phyloP scores from a whole-genome alignment of 805 yeast genomes.

The Torulaspora microellipsoides region DNA sequence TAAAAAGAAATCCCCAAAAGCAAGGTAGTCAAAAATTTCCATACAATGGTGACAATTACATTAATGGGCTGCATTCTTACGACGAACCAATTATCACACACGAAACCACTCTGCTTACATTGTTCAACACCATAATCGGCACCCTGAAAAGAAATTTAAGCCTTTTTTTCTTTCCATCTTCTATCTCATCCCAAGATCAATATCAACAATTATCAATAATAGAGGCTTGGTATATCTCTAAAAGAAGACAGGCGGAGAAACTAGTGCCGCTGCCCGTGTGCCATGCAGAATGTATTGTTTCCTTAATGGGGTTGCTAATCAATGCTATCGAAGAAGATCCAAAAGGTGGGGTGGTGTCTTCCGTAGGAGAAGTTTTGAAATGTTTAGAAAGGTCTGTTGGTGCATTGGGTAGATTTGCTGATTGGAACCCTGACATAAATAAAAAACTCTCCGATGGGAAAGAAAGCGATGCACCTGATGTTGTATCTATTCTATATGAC shows the following conservation, averaged over 20 bases:
- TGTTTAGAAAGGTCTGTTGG: constrained; percentile 57
- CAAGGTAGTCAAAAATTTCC: constrained; percentile 4
- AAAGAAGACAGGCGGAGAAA: constrained; percentile 51
- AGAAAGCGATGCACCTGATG: constrained; percentile 31
- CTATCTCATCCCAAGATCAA: constrained; percentile 10
- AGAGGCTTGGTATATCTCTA: constrained; percentile 29
- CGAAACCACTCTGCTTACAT: constrained; percentile 21
- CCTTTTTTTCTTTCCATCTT: constrained; percentile 28
- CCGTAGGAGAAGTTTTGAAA: constrained; percentile 56
- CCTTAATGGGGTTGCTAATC: constrained; percentile 46
- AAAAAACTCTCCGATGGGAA: constrained; percentile 11
- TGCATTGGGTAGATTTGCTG: constrained; percentile 45
- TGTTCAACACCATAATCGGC: constrained; percentile 12
- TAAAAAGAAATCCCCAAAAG: constrained; percentile 10
- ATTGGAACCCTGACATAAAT: constrained; percentile 25
- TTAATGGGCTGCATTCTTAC: constrained; percentile 15
- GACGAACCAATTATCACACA: constrained; percentile 27
- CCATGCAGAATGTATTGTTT: constrained; percentile 56
- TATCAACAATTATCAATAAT: constrained; percentile 22
- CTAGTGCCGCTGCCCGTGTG: constrained; percentile 62
- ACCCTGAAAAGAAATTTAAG: constrained; percentile 11
- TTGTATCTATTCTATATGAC: constrained; percentile 56
- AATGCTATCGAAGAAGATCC: constrained; percentile 65
- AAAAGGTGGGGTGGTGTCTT: constrained; percentile 46
- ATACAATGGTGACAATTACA: constrained; percentile 1